Conservation (phyloP, 257 asterid genomes). For the Solanum piurae region DNA sequence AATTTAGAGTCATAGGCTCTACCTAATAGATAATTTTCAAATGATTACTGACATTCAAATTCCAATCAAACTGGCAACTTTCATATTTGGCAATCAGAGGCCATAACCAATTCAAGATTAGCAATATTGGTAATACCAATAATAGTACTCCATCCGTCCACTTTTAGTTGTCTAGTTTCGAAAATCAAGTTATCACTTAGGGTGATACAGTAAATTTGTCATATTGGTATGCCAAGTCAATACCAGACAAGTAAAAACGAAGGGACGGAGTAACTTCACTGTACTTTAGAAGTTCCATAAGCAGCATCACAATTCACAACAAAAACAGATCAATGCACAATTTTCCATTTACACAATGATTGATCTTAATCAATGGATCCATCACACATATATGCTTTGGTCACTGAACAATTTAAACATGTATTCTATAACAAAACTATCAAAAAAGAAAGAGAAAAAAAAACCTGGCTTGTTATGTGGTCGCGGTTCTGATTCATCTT, state of each 20-base stretch:
- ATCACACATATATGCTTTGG: neutral
- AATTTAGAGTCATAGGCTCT: neutral
- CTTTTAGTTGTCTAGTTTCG: neutral
- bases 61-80: neutral
- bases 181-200: neutral
- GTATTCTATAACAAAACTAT: neutral
- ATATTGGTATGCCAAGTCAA: neutral
- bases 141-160: neutral
- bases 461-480: constrained; percentile 27
- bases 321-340: neutral
- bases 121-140: neutral
- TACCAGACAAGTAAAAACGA: neutral
- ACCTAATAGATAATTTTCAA: neutral
- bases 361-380: neutral
- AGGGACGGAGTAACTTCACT: neutral
- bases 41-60: neutral
- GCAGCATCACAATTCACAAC: neutral
- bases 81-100: neutral
- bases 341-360: neutral
- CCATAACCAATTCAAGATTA: neutral
- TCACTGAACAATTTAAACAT: neutral
- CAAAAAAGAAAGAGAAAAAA: neutral
- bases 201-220: neutral
- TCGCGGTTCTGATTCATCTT: constrained; percentile 26
- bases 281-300: neutral